These are phyloP conservation scores for Senna tora DNA, from an alignment of 306 rosid genomes.

Conservation along the genomic window DNA sequence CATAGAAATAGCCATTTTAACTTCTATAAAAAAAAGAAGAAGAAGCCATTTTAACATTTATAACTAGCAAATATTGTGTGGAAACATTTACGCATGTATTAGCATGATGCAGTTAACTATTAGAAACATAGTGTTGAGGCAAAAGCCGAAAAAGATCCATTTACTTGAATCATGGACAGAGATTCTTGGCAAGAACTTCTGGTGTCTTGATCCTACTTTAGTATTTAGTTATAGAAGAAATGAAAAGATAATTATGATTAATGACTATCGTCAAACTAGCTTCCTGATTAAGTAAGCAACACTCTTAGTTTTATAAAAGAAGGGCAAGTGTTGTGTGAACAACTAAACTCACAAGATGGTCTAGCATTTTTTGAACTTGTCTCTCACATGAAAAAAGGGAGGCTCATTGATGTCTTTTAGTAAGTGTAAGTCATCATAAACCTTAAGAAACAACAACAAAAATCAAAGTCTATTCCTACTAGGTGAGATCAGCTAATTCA, in stretches of 20 bases:
- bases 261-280: not conserved
- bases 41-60: not conserved
- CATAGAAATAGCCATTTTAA: not conserved
- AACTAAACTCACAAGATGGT: not conserved
- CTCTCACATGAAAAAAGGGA: not conserved
- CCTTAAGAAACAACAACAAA: too few relatives aligned
- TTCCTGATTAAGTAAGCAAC: not conserved
- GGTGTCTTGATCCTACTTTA: not conserved
- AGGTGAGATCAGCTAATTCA: too few relatives aligned
- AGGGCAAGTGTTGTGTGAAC: not conserved
- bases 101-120: not conserved
- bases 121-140: not conserved
- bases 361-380: conserved; percentile 1
- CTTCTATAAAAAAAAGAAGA: not conserved
- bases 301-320: not conserved
- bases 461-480: too few relatives aligned
- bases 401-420: not conserved
- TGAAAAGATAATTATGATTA: not conserved
- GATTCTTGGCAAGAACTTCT: conserved; percentile 14
- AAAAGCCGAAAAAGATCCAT: conserved; percentile 19
- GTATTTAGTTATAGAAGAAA: not conserved
- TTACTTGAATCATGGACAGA: conserved; percentile 20
- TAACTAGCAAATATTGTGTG: not conserved
- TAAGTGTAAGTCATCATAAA: not conserved
- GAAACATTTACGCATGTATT: not conserved